Conservation (phyloP, 257 asterid genomes). For the Scutellaria baicalensis region DNA sequence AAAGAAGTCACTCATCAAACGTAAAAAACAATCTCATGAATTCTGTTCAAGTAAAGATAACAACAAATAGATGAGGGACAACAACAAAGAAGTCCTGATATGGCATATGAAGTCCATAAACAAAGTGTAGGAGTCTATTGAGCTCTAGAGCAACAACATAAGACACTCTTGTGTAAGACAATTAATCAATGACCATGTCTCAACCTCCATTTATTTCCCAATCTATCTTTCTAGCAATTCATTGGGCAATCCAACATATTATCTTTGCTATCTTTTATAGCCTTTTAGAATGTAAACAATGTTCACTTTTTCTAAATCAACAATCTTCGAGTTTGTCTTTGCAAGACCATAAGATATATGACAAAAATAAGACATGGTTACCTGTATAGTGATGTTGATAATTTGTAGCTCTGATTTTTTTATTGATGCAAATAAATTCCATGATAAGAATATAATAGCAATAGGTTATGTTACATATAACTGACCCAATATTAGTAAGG, state of each 20-base stretch:
- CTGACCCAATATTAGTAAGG: not conserved
- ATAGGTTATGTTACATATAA: not conserved
- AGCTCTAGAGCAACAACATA: not conserved
- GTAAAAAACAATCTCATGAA: not conserved
- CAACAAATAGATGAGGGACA: not conserved
- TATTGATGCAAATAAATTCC: constrained; percentile 85
- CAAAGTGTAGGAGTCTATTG: not conserved
- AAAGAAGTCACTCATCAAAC: not conserved
- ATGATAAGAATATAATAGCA: constrained; percentile 30
- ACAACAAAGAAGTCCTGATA: not conserved
- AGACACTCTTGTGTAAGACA: not conserved
- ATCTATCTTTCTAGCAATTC: not conserved
- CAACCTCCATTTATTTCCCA: not conserved
- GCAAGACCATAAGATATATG: not conserved
- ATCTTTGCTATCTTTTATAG: not conserved
- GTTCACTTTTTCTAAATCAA: not conserved
- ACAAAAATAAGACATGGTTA: constrained; percentile 17
- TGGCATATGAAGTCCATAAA: not conserved
- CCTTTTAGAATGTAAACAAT: not conserved
- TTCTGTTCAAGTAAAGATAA: not conserved
- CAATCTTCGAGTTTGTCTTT: not conserved
- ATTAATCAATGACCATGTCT: too few species aligned
- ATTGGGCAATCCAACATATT: not conserved
- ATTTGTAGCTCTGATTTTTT: too few species aligned
- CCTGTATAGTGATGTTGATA: constrained; percentile 95